These are phyloP conservation scores for Gleditsia sinensis DNA, from an alignment of 306 rosid species.

Conservation along the genomic window DNA sequence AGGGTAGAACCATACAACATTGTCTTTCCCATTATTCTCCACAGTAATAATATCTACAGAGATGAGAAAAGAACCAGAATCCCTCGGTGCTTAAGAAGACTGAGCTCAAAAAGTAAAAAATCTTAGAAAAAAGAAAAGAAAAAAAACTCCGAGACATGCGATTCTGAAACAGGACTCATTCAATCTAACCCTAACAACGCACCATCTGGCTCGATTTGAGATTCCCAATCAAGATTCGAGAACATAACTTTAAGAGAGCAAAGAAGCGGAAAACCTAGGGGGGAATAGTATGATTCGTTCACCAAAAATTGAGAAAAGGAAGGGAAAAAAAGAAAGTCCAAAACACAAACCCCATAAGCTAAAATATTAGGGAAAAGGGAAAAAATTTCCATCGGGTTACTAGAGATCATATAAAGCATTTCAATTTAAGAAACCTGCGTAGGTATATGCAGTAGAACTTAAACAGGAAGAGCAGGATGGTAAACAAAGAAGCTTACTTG, in stretches of 20 bases:
- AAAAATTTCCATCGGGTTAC: not conserved
- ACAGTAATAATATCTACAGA: too few species aligned
- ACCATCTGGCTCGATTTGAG: not conserved
- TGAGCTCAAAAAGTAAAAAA: too few species aligned
- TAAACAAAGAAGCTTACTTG: constrained; percentile 47
- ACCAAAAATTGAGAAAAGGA: too few species aligned
- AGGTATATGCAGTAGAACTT: not conserved
- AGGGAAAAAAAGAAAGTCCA: not conserved
- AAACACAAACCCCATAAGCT: constrained; percentile 1
- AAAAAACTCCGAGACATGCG: too few species aligned
- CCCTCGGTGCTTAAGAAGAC: too few species aligned
- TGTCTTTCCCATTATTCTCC: too few species aligned
- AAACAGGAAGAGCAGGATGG: not conserved
- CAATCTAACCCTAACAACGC: not conserved
- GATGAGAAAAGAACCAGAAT: too few species aligned
- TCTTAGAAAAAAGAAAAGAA: too few species aligned
- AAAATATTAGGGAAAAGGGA: not conserved
- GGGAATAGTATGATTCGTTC: constrained; percentile 5
- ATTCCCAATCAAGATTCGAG: not conserved
- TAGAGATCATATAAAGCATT: not conserved
- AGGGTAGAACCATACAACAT: too few species aligned
- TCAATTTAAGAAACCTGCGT: not conserved
- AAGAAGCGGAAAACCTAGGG: not conserved
- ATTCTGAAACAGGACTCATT: not conserved
- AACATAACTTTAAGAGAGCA: not conserved